Percentiles rank a stretch among this genome's conserved stretches.
Conservation (phyloP, 148 eudicot genomes). For the Rhododendron ferrugineum region DNA sequence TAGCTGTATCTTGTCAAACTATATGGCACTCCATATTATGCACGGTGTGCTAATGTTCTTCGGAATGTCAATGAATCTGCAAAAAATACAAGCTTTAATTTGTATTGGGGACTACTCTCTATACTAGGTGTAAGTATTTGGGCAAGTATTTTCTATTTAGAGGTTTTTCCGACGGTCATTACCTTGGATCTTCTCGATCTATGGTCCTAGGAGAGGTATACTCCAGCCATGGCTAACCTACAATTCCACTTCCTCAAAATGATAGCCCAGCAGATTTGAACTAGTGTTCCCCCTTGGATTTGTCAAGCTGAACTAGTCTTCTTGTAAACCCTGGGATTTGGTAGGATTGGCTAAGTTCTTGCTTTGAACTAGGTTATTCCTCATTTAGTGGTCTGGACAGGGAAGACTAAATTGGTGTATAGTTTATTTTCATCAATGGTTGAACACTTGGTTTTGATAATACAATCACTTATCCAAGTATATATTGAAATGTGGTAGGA, state of each 20-base stretch:
- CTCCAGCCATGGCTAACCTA: neutral
- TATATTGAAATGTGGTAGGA: neutral
- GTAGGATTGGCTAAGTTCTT: neutral
- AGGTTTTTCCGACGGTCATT: neutral
- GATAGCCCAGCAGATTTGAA: neutral
- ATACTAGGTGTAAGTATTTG: neutral
- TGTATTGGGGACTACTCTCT: neutral
- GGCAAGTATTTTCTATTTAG: neutral
- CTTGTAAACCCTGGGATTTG: neutral
- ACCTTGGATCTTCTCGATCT: neutral
- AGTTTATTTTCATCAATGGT: neutral
- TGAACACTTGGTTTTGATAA: neutral
- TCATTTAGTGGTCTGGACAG: neutral
- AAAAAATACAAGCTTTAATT: neutral
- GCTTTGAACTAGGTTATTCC: neutral
- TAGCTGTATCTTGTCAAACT: neutral
- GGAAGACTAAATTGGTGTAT: neutral
- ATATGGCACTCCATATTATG: neutral
- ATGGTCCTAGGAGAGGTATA: neutral
- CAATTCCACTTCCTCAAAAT: neutral
- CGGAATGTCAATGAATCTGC: neutral
- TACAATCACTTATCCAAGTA: neutral
- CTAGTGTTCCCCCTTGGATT: neutral
- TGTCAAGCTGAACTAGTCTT: neutral
- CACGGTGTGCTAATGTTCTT: neutral